Conservation (phyloP, 805 yeast species). For the Kurtzmaniella fragi region DNA sequence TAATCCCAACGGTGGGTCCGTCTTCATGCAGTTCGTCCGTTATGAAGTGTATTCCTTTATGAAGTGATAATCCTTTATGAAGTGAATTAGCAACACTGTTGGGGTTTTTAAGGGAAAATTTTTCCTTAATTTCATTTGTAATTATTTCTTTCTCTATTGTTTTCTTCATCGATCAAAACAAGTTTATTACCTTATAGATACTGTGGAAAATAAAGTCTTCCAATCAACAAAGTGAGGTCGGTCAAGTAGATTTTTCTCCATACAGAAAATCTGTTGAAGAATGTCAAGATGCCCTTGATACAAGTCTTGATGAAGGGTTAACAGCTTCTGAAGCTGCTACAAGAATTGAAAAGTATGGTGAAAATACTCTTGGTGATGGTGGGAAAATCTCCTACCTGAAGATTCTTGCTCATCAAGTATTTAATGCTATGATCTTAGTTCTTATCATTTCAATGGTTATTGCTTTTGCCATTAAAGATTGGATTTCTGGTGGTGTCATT, state of each 20-base stretch:
- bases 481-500: constrained; percentile 43
- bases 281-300: constrained; percentile 32
- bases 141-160: too few species aligned
- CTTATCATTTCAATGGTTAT: constrained; percentile 32
- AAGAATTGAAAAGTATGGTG: constrained; percentile 12
- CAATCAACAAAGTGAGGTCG: too few species aligned
- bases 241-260: constrained; percentile 10
- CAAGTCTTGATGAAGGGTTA: constrained; percentile 50
- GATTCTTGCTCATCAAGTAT: constrained; percentile 32
- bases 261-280: constrained; percentile 29
- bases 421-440: constrained; percentile 37
- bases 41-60: too few species aligned
- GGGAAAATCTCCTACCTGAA: constrained; percentile 21
- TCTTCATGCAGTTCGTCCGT: too few species aligned
- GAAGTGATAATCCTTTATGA: too few species aligned
- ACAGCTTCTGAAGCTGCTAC: constrained; percentile 11
- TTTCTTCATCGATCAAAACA: too few species aligned
- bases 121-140: too few species aligned
- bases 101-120: too few species aligned
- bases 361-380: constrained; percentile 26
- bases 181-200: too few species aligned
- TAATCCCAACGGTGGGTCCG: too few species aligned
- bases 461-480: constrained; percentile 33
- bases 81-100: too few species aligned
- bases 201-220: too few species aligned